phyloP scores from a whole-genome alignment of 2,329 filamentous ascomycete species.

The Pseudocercospora musae region DNA sequence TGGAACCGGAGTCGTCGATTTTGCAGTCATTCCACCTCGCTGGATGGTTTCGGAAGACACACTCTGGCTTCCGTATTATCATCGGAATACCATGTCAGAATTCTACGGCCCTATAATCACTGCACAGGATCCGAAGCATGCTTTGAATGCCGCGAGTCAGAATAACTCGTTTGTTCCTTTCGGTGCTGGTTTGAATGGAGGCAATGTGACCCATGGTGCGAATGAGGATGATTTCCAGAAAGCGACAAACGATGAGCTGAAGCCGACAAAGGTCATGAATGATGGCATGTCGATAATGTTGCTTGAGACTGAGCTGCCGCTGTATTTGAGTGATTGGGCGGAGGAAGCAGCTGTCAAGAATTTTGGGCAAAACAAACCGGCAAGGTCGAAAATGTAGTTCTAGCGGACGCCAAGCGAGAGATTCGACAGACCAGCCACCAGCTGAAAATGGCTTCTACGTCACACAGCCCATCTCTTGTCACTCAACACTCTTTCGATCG shows the following conservation, averaged over 20 bases:
- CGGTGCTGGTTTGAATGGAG: slow-evolving; percentile 14
- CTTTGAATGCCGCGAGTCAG: slow-evolving; percentile 11
- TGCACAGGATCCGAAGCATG: slow-evolving; percentile 53
- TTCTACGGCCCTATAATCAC: slow-evolving; percentile 58
- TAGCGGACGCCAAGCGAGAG: not conserved
- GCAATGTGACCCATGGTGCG: slow-evolving; percentile 15
- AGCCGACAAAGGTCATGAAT: slow-evolving; percentile 13
- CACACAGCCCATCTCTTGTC: no score
- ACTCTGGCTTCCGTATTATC: slow-evolving; percentile 69
- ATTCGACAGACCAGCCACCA: not conserved
- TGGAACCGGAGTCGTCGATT: slow-evolving; percentile 59
- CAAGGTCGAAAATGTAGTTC: not conserved
- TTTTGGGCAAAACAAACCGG: not conserved
- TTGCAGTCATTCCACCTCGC: slow-evolving; percentile 45
- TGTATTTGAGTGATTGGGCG: slow-evolving; percentile 17
- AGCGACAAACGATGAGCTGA: slow-evolving; percentile 10
- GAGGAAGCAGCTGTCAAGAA: slow-evolving; percentile 11
- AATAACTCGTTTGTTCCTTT: slow-evolving; percentile 11
- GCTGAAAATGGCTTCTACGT: not conserved
- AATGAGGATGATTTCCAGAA: slow-evolving; percentile 16
- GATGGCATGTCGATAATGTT: slow-evolving; percentile 14
- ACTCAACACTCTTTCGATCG: no score
- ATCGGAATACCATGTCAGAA: slow-evolving; percentile 63
- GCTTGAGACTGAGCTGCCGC: slow-evolving; percentile 17
- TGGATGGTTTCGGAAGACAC: slow-evolving; percentile 64